Base-by-base conservation (phyloP, 768 basidiomycete genomes). In the Chalciporus chontae region DNA sequence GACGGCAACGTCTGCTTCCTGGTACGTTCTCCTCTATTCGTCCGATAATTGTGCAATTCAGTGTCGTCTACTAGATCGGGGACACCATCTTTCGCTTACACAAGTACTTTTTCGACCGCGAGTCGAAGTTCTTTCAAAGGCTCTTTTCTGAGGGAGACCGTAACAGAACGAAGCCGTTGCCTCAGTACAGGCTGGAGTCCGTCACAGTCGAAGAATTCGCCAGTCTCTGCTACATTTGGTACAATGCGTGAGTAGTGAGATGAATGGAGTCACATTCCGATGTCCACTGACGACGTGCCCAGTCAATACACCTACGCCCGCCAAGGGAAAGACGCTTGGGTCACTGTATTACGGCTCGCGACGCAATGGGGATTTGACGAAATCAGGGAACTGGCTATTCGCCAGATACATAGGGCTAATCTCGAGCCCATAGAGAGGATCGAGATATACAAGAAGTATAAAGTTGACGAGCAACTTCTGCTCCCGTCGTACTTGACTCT, bases 281-380 rank as follows among this genome's bases (percentile, higher is more conserved):
- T 15, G 3, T 7, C 15, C 29, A 10, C 38, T 50, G 53, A 54
- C 47, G 31, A 6, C 29, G 24, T 17, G 26, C 26, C 18, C 1
- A 87, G 84, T 0, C 70, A 65, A 40, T 84, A 83, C 56, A 78
- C 80, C 0, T 64, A 79, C 1, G 84, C 84, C 43, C 70, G 76
- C 8, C 78, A 79, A 1, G 57, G 64, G 0, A 65, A 76, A 0
- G 68, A 72, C 0, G 76, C 77, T 8, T 89, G 87, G 87, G 63
- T 67, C 0, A 67, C 65, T 0, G 78, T 89, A 39, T 64, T 88
- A 0, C 62, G 58, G 2, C 77, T 87, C 1, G 71, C 84, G 0
- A 68, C 77, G 15, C 59, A 68, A 4, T 89, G 84, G 84, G 36
- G 55, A 0, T 87, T 87, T 51, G 54, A 53, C 0, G 74, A 80